Evolutionary conservation across 352 stramenopile genomes (phyloP), one percentile per base, ranked within the genome.

Genomic region (Globisporangium abappressorium): DNA sequence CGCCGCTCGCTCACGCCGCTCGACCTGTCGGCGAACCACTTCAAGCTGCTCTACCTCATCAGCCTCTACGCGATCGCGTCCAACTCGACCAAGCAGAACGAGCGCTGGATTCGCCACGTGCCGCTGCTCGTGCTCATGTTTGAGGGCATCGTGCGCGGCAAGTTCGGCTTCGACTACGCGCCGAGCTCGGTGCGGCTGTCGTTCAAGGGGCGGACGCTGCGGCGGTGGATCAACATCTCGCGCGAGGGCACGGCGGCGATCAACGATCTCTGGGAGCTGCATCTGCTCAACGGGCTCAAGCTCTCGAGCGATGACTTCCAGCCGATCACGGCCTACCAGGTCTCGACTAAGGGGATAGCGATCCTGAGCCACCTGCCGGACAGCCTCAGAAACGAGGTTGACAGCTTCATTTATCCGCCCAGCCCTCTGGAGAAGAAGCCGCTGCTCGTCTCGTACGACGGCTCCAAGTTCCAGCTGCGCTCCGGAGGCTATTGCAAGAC

Each of bases 161-260:
- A 97, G 26, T 83, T 99, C 53, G 90, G 98, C 69, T 99, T 98
- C 73, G 97, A 99, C 80, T 99, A 99, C 67, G 96, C 96, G 64
- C 97, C 97, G n/a, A 90, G 91, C 49, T 97, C 85, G 11, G 86
- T 97, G 69, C 76, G 98, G n/a, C 84, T 99, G 6, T 94, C 97
- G 18, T 97, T 96, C 76, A 88, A 94, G 65, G 82, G 96, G 64
- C 85, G 93, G 12, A 87, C 85, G 41, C 69, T 90, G 64, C 80
- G 85, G 53, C 77, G 81, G 1, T 97, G 93, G 84, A 90, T 99
- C 55, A 98, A 98, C 85, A 84, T 98, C 34, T 97, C 93, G 20
- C 90, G 97, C 70, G 97, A 99, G 72, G 96, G 97, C 56, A 97
- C 98, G 71, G 93, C 87, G 2, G 97, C 98, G 62, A 87, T 99